A percentile compares a stretch with the other conserved stretches of the same genome.
Conservation (phyloP, 352 stramenopile genomes). For the Phytophthora sp. region DNA sequence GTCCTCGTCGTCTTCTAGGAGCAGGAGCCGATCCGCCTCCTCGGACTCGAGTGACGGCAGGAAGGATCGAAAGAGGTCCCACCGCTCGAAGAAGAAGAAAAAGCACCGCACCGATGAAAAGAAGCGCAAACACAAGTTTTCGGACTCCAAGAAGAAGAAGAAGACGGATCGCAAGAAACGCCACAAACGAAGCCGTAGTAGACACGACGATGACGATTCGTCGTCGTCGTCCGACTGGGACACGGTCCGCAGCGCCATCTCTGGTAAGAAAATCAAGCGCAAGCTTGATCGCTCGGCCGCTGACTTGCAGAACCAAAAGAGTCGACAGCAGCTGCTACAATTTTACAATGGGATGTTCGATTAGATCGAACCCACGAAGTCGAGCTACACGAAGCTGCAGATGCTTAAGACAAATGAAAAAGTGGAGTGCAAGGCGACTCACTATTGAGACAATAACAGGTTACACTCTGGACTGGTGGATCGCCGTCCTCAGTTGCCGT, state of each 20-base stretch:
- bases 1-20: conserved; percentile 32
- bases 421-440: too few species aligned
- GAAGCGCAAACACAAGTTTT: conserved; percentile 45
- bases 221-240: conserved; percentile 68
- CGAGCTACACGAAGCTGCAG: too few species aligned
- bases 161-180: conserved; percentile 49
- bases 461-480: too few species aligned
- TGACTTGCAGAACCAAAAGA: conserved; percentile 74
- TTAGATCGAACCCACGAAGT: too few species aligned
- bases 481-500: too few species aligned
- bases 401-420: too few species aligned
- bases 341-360: conserved; percentile 91
- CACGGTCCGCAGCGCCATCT: conserved; percentile 80
- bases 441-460: too few species aligned
- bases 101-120: conserved; percentile 44
- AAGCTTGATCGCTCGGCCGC: conserved; percentile 63
- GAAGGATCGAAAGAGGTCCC: conserved; percentile 28
- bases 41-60: conserved; percentile 28
- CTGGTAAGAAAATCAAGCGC: conserved; percentile 88
- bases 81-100: conserved; percentile 39
- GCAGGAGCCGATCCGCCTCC: conserved; percentile 31
- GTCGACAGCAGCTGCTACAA: conserved; percentile 79
- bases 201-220: conserved; percentile 14
- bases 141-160: conserved; percentile 41
- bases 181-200: conserved; percentile 41